Conservation (phyloP, 192 early-diverging fungal species). For the Entomortierella beljakovae region DNA sequence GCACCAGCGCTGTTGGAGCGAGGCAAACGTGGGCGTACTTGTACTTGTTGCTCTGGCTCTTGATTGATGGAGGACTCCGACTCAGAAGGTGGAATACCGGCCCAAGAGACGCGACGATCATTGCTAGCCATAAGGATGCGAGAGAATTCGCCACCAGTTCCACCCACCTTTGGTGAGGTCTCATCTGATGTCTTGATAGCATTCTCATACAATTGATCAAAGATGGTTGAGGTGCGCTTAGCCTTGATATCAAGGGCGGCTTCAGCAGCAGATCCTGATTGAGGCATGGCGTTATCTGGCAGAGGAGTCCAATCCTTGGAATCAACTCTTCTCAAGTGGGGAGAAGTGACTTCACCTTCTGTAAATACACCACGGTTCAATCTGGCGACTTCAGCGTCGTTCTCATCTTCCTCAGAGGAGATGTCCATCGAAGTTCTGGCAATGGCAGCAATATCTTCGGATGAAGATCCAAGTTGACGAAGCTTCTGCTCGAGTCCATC, state of each 20-base stretch:
- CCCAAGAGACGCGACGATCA: slow-evolving; percentile 53
- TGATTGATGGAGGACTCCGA: slow-evolving; percentile 5
- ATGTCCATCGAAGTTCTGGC: slow-evolving; percentile 8
- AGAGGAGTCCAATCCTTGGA: slow-evolving; percentile 48
- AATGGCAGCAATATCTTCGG: slow-evolving; percentile 8
- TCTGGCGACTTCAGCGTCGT: slow-evolving; percentile 48
- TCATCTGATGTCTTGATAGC: slow-evolving; percentile 50
- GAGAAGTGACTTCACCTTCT: slow-evolving; percentile 1
- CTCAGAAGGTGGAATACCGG: slow-evolving; percentile 22
- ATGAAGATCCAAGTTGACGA: slow-evolving; percentile 27
- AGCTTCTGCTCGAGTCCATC: slow-evolving; percentile 54
- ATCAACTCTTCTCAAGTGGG: not conserved
- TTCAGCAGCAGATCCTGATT: slow-evolving; percentile 38
- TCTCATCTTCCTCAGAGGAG: slow-evolving; percentile 53
- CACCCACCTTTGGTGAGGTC: slow-evolving; percentile 49
- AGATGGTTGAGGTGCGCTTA: slow-evolving; percentile 50
- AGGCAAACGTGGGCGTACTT: slow-evolving; percentile 7
- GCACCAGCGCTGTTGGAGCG: slow-evolving; percentile 35
- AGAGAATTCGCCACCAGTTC: slow-evolving; percentile 50
- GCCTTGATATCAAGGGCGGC: slow-evolving; percentile 34
- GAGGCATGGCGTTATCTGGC: slow-evolving; percentile 32
- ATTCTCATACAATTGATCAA: slow-evolving; percentile 50
- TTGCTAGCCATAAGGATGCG: slow-evolving; percentile 46
- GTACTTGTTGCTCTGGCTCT: slow-evolving; percentile 6
- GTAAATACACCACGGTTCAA: slow-evolving; percentile 17